These are phyloP conservation scores for Chaetothyriales sp. DNA, from an alignment of 2,329 filamentous ascomycete species.

Conservation along the genomic window DNA sequence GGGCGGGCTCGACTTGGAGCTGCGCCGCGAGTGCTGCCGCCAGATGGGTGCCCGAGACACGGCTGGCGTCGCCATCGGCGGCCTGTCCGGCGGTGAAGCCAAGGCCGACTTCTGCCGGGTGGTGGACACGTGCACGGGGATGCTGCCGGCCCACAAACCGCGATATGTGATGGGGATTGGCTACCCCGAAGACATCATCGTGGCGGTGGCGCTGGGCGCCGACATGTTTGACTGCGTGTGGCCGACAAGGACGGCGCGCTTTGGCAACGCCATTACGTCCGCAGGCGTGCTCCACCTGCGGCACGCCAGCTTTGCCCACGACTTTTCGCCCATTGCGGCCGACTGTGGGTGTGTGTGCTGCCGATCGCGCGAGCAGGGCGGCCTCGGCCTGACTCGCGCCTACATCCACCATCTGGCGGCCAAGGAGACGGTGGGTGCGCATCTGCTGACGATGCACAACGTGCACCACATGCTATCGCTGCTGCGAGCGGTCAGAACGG, in stretches of 20 bases:
- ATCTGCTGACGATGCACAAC: conserved; percentile 73
- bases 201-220: conserved; percentile 83
- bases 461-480: conserved; percentile 81
- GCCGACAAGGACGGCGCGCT: conserved; percentile 89
- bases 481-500: conserved; percentile 60
- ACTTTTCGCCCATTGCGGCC: conserved; percentile 73
- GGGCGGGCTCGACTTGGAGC: conserved; percentile 76
- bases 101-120: conserved; percentile 88
- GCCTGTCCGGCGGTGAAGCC: conserved; percentile 84
- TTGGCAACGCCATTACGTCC: conserved; percentile 83
- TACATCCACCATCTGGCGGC: conserved; percentile 83
- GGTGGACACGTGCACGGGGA: conserved; percentile 68
- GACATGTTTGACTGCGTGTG: conserved; percentile 99
- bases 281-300: conserved; percentile 73
- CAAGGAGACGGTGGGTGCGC: conserved; percentile 89
- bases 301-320: conserved; percentile 58
- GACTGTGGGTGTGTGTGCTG: conserved; percentile 74
- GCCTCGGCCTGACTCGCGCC: conserved; percentile 69
- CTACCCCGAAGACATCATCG: conserved; percentile 89
- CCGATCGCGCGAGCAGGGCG: conserved; percentile 46
- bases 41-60: conserved; percentile 86
- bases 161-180: conserved; percentile 98
- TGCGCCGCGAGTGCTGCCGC: conserved; percentile 68
- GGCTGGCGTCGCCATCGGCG: conserved; percentile 91
- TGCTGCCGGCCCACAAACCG: conserved; percentile 84